phyloP scores from a whole-genome alignment of 129 eudicot genomes.

The Saposhnikovia divaricata region DNA sequence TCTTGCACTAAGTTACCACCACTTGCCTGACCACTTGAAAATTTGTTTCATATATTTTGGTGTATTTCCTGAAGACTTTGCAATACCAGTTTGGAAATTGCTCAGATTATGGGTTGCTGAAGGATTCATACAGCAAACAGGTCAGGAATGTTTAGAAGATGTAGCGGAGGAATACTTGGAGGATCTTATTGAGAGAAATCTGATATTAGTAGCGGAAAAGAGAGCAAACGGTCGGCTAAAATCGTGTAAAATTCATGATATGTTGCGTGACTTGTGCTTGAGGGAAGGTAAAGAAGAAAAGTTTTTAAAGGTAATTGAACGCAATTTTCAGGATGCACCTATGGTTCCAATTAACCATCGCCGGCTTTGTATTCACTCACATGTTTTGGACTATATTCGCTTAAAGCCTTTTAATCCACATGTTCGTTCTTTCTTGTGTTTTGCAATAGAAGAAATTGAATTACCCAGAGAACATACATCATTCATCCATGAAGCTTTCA shows the following conservation, averaged over 20 bases:
- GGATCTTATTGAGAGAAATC: conserved; percentile 43
- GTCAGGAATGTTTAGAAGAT: conserved; percentile 33
- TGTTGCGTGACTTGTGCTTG: conserved; percentile 41
- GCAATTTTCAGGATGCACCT: conserved; percentile 1
- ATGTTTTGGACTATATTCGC: conserved; percentile 30
- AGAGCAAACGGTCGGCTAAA: conserved; percentile 38
- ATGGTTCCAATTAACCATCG: conserved; percentile 19
- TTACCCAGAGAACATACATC: conserved; percentile 28
- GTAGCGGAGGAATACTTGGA: conserved; percentile 40
- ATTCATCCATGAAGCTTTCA: conserved; percentile 37
- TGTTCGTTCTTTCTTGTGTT: conserved; percentile 55
- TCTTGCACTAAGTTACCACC: conserved; percentile 41
- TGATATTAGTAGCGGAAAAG: conserved; percentile 34
- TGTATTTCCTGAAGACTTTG: conserved; percentile 39
- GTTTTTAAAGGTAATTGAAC: conserved; percentile 27
- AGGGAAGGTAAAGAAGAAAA: conserved; percentile 37
- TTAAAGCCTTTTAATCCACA: conserved; percentile 44
- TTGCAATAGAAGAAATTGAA: conserved; percentile 23
- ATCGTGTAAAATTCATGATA: conserved; percentile 46
- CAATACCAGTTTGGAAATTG: conserved; percentile 36
- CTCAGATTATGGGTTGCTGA: conserved; percentile 47
- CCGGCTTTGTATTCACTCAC: conserved; percentile 47
- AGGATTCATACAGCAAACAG: conserved; percentile 35
- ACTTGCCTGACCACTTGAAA: conserved; percentile 37
- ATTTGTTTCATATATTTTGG: conserved; percentile 36